Conservation (phyloP, 2,329 filamentous ascomycete species). For the Neophaeococcomyces aloes region DNA sequence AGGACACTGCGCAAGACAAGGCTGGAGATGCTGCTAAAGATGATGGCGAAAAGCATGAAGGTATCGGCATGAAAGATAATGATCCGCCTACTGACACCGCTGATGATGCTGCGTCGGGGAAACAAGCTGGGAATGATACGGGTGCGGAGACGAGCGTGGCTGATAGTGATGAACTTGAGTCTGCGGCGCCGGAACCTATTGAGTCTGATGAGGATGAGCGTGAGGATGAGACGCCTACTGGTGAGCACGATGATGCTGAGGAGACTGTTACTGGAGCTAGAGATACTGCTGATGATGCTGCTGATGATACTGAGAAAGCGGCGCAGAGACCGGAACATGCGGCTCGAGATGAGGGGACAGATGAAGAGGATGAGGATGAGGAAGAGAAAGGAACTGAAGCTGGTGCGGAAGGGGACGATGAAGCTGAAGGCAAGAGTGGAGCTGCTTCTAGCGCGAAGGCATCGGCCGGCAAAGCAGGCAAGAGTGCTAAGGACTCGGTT, state of each 20-base stretch:
- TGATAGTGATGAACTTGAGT: slow-evolving; percentile 20
- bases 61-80: slow-evolving; percentile 23
- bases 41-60: too few species aligned
- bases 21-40: slow-evolving; percentile 21
- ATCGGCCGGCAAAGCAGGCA: slow-evolving; percentile 16
- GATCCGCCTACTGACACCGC: slow-evolving; percentile 11
- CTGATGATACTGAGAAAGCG: slow-evolving; percentile 8
- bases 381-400: slow-evolving; percentile 41
- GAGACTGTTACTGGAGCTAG: slow-evolving; percentile 24
- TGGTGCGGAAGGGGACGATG: slow-evolving; percentile 21
- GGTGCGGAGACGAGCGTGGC: slow-evolving; percentile 18
- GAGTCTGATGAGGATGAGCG: slow-evolving; percentile 19
- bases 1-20: slow-evolving; percentile 27
- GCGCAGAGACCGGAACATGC: slow-evolving; percentile 11
- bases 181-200: slow-evolving; percentile 19
- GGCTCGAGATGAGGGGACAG: slow-evolving; percentile 12
- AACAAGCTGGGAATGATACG: slow-evolving; percentile 20
- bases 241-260: slow-evolving; percentile 12
- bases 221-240: slow-evolving; percentile 20
- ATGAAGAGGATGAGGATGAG: slow-evolving; percentile 22
- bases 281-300: slow-evolving; percentile 12
- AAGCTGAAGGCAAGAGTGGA: slow-evolving; percentile 22
- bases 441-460: slow-evolving; percentile 15
- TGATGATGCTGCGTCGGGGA: slow-evolving; percentile 13
- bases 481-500: slow-evolving; percentile 19